Evolutionary conservation across 2,329 filamentous ascomycete genomes (phyloP), one percentile per base, ranked within the genome.

Genomic region (Aciculosporium take): DNA sequence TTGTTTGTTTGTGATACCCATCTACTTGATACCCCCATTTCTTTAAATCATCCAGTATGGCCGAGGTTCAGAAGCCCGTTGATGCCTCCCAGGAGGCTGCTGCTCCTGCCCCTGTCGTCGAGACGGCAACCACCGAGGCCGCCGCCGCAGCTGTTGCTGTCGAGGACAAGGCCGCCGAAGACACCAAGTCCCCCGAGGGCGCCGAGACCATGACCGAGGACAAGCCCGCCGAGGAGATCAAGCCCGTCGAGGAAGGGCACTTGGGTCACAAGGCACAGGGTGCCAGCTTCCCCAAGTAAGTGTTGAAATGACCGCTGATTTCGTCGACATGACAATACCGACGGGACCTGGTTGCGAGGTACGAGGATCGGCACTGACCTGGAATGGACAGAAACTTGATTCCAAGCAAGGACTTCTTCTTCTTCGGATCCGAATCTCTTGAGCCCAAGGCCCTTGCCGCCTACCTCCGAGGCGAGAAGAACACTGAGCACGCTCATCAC

Each of bases 371-470:
- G 3, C 13, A 61, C 49, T 58, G 51, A 28, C 6, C n/a, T n/a
- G n/a, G n/a, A n/a, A n/a, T n/a, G n/a, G n/a, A 37, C 24, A 37
- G 85, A 76, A 84, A 86, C 63, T 75, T 96, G 57, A 79, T 85
- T 54, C 88, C 87, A 68, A 78, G 80, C 62, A 95, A 95, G 77
- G 86, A 87, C 62, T 85, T 84, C 69, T 95, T 96, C 70, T 88
- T 81, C 75, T 85, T 89, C 66, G 76, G 79, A 52, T 69, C 75
- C 38, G 83, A 87, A 42, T 66, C 83, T 38, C 63, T 93, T 45
- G 76, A 87, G 56, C 66, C 76, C 53, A 81, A 89, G 65, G 72
- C 81, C 58, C 73, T 95, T 43, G 64, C 71, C 51, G 67, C 72
- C 53, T 95, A 89, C 70, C 72, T 93, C 53, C 85, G 87, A 66